Evolutionary conservation across 2,329 filamentous ascomycete genomes (phyloP), one percentile per base, ranked within the genome.

Genomic region (Epichloe festucae): DNA sequence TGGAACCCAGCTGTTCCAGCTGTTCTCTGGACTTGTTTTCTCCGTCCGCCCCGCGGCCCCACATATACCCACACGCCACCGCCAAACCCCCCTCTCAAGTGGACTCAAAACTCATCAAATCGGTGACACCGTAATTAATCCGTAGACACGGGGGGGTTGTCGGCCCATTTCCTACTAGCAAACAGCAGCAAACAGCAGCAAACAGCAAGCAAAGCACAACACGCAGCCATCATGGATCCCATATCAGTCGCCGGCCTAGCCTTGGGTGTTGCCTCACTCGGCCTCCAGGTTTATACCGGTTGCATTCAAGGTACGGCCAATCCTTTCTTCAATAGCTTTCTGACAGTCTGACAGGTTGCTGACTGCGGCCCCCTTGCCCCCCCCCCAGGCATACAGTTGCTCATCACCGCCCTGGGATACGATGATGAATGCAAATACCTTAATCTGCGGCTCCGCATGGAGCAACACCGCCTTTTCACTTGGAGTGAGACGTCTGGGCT

Each of bases 401-500:
- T 75, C 35, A 61, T 75, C 44, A 74, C 72, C 5, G 73, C 72
- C n/a, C 60, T 68, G 44, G 68, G 70, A 45, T 72, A 73, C 51
- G 70, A 71, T n/a, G 67, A 75, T 54, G 71, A 74, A 46, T 73
- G 67, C 58, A 69, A 65, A 52, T 74, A 74, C 57, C 68, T 75
- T 52, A 74, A 74, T 54, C 58, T 75, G 56, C 66, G 73, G 48
- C 59, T 75, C 48, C 69, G 71, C 49, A 73, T 75, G 68, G 73
- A 75, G 57, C 71, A 76, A 60, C 71, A 75, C 54, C 65, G 73
- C 23, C 64, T 75, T 14, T 74, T 73, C 53, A 71, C 70, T 41
- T 75, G 73, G 72, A 73, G 70, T 54, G 72, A 75, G 56, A 70
- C 71, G 2, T 74, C 72, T 11, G 73, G 72, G 8, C 58, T 76